phyloP scores from a whole-genome alignment of 2,329 filamentous ascomycete genomes.

The Coniochaeta hoffmannii region DNA sequence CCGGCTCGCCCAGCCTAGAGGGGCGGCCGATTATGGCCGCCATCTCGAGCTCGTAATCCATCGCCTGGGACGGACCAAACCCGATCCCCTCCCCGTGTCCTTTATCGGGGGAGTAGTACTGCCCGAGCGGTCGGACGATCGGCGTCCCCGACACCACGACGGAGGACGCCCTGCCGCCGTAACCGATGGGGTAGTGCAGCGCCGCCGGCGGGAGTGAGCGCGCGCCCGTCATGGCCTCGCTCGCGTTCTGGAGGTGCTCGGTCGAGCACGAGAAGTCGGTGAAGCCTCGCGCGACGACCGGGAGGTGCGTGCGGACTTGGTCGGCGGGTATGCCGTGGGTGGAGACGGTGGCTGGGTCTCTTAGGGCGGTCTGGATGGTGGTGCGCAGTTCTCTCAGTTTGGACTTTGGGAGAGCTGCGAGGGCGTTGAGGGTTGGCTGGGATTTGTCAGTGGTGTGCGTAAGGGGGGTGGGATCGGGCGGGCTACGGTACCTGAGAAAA shows the following conservation, averaged over 20 bases:
- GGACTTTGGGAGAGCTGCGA: slow-evolving; percentile 28
- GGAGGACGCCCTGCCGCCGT: slow-evolving; percentile 46
- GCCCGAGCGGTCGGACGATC: slow-evolving; percentile 38
- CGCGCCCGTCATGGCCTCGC: slow-evolving; percentile 29
- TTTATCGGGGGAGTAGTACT: slow-evolving; percentile 21
- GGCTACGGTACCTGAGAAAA: slow-evolving; percentile 23
- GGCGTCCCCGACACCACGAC: slow-evolving; percentile 41
- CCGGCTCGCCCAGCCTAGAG: slow-evolving; percentile 23
- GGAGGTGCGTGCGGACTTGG: slow-evolving; percentile 41
- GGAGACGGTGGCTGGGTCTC: slow-evolving; percentile 11
- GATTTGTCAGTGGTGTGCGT: neutral
- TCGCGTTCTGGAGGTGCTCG: slow-evolving; percentile 45
- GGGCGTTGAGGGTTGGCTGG: slow-evolving; percentile 36
- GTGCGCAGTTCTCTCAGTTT: slow-evolving; percentile 10
- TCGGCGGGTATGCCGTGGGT: slow-evolving; percentile 23
- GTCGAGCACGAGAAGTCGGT: slow-evolving; percentile 49
- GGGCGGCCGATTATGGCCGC: slow-evolving; percentile 36
- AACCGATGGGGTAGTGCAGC: slow-evolving; percentile 41
- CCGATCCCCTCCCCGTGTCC: slow-evolving; percentile 16
- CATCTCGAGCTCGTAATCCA: slow-evolving; percentile 38
- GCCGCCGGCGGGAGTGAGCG: slow-evolving; percentile 35
- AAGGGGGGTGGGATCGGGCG: neutral
- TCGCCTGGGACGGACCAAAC: slow-evolving; percentile 21
- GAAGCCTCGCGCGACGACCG: slow-evolving; percentile 47
- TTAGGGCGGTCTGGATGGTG: slow-evolving; percentile 12